Percentiles rank a stretch among this genome's conserved stretches.
These are phyloP conservation scores for Paxillus rubicundulus DNA, from an alignment of 768 basidiomycete genomes.

Conservation along the genomic window DNA sequence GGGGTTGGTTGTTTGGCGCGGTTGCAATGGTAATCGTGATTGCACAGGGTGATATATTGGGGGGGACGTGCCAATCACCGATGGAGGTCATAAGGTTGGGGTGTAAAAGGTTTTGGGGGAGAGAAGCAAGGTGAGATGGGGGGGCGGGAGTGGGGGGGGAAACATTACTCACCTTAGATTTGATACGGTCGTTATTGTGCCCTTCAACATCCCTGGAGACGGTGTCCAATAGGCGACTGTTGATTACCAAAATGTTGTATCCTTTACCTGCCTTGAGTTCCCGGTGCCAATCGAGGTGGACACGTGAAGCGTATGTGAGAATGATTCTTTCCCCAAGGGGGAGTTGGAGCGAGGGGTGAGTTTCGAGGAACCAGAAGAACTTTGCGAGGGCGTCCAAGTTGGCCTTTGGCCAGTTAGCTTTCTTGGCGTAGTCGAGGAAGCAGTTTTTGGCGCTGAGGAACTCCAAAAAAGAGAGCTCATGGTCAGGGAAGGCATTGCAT, in stretches of 20 bases:
- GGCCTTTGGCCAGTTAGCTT: neutral
- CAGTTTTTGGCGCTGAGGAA: conserved; percentile 16
- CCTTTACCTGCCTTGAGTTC: neutral
- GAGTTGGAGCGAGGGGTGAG: neutral
- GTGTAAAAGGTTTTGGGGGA: too few species aligned
- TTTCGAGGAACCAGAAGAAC: conserved; percentile 12
- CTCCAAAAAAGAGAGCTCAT: neutral
- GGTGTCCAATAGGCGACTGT: neutral
- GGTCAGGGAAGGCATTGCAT: too few species aligned
- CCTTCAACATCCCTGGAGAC: neutral
- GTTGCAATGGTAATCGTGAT: too few species aligned
- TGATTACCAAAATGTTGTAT: conserved; percentile 5
- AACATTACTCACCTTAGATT: too few species aligned
- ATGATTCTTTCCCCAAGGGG: neutral
- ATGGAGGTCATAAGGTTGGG: too few species aligned
- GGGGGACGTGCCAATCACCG: too few species aligned
- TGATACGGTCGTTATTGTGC: too few species aligned
- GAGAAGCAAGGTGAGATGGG: too few species aligned
- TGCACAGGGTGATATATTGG: too few species aligned
- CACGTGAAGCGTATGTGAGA: neutral
- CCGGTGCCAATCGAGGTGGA: conserved; percentile 4
- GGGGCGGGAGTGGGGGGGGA: too few species aligned
- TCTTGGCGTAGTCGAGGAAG: neutral
- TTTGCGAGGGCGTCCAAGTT: neutral
- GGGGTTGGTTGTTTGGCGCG: too few species aligned